A percentile compares a stretch with the other conserved stretches of the same genome.
Evolutionary conservation across 2,329 filamentous ascomycete species (phyloP).

Genomic region (Clonostachys chloroleuca): DNA sequence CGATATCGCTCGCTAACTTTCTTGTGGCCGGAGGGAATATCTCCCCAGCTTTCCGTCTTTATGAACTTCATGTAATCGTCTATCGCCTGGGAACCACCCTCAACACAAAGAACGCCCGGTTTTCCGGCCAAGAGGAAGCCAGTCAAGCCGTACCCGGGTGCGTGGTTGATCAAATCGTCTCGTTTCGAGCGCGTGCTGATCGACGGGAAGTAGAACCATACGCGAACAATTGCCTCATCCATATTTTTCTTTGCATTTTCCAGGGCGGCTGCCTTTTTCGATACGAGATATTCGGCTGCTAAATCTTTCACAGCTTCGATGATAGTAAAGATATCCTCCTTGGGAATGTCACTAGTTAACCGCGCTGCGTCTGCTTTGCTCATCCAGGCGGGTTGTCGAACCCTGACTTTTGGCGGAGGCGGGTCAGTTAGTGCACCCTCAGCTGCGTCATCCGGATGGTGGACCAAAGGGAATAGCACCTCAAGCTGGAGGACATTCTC

Average conservation of each 20-base stretch:
- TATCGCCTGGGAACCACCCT: conserved; percentile 39
- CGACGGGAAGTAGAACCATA: conserved; percentile 62
- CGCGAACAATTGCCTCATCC: conserved; percentile 34
- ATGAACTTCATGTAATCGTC: conserved; percentile 60
- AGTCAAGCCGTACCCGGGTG: conserved; percentile 45
- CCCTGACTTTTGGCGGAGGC: conserved; percentile 30
- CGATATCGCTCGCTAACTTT: conserved; percentile 54
- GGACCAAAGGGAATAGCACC: conserved; percentile 24
- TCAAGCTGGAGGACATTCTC: conserved; percentile 19
- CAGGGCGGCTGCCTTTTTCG: not conserved
- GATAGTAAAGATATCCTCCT: conserved; percentile 34
- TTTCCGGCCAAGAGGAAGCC: conserved; percentile 59
- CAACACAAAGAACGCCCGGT: conserved; percentile 48
- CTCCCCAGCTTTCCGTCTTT: conserved; percentile 59
- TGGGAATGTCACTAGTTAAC: conserved; percentile 32
- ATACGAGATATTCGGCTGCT: conserved; percentile 9
- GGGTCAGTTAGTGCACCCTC: conserved; percentile 18
- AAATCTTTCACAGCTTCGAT: conserved; percentile 37
- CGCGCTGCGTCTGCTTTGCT: conserved; percentile 37
- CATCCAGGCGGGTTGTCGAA: conserved; percentile 47
- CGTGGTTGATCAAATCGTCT: conserved; percentile 50
- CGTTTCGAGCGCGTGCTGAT: conserved; percentile 55
- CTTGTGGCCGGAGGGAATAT: conserved; percentile 58
- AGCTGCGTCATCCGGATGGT: conserved; percentile 3
- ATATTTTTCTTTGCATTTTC: not conserved